These are phyloP conservation scores for Sclerospora graminicola DNA, from an alignment of 352 stramenopile genomes.

Conservation along the genomic window DNA sequence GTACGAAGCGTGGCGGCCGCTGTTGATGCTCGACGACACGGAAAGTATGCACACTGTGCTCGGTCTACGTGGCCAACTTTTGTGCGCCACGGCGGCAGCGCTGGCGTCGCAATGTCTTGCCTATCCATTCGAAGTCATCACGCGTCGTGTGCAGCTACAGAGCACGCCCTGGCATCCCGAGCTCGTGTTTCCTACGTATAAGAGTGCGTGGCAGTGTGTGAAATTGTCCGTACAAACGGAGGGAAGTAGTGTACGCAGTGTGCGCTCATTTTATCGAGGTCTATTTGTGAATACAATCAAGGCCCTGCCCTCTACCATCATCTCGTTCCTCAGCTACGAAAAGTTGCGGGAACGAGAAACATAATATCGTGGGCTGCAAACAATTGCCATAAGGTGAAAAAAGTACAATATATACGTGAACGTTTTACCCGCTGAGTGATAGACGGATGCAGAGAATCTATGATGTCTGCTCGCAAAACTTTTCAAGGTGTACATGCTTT, in stretches of 20 bases:
- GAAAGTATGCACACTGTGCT: conserved; percentile 41
- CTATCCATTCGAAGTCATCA: conserved; percentile 77
- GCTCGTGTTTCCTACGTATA: conserved; percentile 56
- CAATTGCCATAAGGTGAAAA: no score
- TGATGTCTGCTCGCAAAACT: no score
- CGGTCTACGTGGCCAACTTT: conserved; percentile 61
- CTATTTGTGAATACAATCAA: conserved; percentile 68
- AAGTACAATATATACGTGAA: no score
- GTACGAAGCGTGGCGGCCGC: conserved; percentile 73
- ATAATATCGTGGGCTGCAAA: no score
- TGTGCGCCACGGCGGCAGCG: conserved; percentile 60
- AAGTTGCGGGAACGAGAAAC: conserved; percentile 62
- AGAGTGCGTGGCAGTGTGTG: conserved; percentile 65
- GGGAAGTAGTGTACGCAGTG: conserved; percentile 13
- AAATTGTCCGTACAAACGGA: conserved; percentile 33
- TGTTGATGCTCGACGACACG: conserved; percentile 71
- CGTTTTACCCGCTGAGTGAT: no score
- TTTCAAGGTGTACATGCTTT: no score
- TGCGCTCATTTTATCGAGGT: conserved; percentile 59
- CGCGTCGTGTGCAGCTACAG: conserved; percentile 68
- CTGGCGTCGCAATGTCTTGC: conserved; percentile 60
- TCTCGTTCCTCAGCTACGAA: conserved; percentile 78
- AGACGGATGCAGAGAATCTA: no score
- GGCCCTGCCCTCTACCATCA: conserved; percentile 51
- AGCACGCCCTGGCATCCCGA: conserved; percentile 45